Conservation (phyloP, 164 flowering plant species). For the Hamamelis virginiana region DNA sequence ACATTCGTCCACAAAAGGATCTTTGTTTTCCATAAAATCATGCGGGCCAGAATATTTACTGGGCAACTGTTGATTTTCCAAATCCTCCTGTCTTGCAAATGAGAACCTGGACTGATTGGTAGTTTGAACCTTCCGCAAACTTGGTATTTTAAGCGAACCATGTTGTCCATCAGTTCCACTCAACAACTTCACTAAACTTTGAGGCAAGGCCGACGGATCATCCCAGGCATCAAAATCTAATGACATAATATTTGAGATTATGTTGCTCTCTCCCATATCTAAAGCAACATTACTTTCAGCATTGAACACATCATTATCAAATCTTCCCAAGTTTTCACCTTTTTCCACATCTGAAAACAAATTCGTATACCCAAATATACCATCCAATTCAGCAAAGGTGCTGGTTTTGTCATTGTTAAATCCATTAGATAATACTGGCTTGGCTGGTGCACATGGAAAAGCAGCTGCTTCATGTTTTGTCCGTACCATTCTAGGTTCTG, state of each 20-base stretch:
- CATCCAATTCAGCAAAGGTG: conserved; percentile 16
- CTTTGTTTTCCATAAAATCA: conserved; percentile 27
- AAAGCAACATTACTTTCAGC: conserved; percentile 11
- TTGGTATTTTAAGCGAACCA: conserved; percentile 29
- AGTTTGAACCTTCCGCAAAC: conserved; percentile 43
- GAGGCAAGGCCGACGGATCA: conserved; percentile 53
- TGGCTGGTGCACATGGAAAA: conserved; percentile 19
- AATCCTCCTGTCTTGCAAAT: conserved; percentile 70
- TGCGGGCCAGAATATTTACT: conserved; percentile 23
- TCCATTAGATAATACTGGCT: conserved; percentile 28
- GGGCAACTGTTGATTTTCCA: conserved; percentile 23
- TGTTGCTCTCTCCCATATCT: conserved; percentile 57
- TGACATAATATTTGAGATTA: conserved; percentile 67
- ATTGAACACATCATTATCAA: conserved; percentile 20
- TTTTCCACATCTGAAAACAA: conserved; percentile 25
- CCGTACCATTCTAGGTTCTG: conserved; percentile 26
- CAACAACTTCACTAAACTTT: conserved; percentile 45
- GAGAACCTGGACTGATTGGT: conserved; percentile 67
- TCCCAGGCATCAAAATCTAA: conserved; percentile 62
- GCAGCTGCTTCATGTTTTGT: conserved; percentile 18
- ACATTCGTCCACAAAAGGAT: conserved; percentile 24
- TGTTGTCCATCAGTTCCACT: conserved; percentile 38
- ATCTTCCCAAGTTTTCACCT: conserved; percentile 27
- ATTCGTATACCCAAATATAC: conserved; percentile 20
- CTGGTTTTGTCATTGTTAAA: conserved; percentile 23